Base-by-base conservation (phyloP, 768 basidiomycete species). In the Tylopilus sp. region DNA sequence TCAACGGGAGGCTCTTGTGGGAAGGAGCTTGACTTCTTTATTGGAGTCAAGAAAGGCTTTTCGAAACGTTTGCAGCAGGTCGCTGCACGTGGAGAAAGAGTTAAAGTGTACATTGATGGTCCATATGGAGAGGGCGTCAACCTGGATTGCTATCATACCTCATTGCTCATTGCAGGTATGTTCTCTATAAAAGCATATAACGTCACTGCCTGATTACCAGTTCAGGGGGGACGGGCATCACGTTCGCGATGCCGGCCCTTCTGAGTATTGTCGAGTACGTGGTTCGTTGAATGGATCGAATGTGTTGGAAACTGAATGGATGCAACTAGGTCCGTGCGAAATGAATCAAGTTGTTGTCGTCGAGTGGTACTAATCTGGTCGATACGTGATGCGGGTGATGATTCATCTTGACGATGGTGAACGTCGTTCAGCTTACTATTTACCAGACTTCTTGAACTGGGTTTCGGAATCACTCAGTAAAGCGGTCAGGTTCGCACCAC, bases 41-140 rank as follows among this genome's bases (percentile, higher is more conserved):
- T 86, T 45, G 72, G 79, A 33, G 80, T 80, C 5, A 72, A 75
- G 42, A 66, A 70, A 17, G 85, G 86, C 0, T 79, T 85, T 64
- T 86, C 85, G 0, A 69, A 70, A 57, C 69, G 72, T 4, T 65
- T 82, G 20, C 60, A 69, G 33, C 58, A 73, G 6, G 61, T 54
- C 3, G 74, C 70, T 11, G 46, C 52, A 25, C 63, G 51, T 18
- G 61, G 65, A 7, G 61, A 63, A 30, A 63, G 59, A 41, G 63
- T 79, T 20, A 71, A 71, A 33, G 80, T 78, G 8, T 73, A 79
- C 41, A 51, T 88, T 2, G 85, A 85, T 44, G 75, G 80, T 13
- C 31, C 31, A 13, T 31, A 31, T 13, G 31, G 31, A 31, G 31
- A 7, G 61, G 64, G 3, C 0, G 73, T 73, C 4, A 57, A 67